phyloP scores from a whole-genome alignment of 306 rosid genomes.

The Vigna radiata region DNA sequence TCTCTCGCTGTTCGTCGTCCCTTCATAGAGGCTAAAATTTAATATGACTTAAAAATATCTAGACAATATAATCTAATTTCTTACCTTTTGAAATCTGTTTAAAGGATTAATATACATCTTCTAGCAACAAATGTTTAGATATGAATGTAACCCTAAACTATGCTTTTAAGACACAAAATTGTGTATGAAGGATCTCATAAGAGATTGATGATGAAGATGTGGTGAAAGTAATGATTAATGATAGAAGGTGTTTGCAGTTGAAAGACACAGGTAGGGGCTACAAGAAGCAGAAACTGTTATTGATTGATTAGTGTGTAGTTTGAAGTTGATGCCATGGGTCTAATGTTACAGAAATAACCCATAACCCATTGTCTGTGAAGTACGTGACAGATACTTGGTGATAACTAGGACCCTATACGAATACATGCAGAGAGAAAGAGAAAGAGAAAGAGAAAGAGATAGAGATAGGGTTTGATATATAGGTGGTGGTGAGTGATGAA shows the following conservation, averaged over 20 bases:
- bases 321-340: background rate
- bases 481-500: background rate
- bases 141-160: no score
- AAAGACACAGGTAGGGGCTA: background rate
- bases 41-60: no score
- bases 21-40: no score
- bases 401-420: background rate
- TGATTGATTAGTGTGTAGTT: background rate
- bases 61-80: no score
- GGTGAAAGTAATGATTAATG: background rate
- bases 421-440: background rate
- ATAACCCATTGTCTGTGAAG: slow-evolving; percentile 6
- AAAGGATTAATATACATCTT: background rate
- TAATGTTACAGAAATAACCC: background rate
- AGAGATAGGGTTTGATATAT: background rate
- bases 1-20: no score
- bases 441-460: no score
- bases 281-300: background rate
- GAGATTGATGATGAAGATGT: no score
- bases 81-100: no score
- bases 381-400: background rate
- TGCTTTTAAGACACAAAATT: no score
- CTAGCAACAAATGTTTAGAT: background rate
- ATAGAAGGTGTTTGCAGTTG: background rate
- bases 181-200: no score